Evolutionary conservation across 345 rosid species (phyloP).

Genomic region (Bretschneidera sinensis): DNA sequence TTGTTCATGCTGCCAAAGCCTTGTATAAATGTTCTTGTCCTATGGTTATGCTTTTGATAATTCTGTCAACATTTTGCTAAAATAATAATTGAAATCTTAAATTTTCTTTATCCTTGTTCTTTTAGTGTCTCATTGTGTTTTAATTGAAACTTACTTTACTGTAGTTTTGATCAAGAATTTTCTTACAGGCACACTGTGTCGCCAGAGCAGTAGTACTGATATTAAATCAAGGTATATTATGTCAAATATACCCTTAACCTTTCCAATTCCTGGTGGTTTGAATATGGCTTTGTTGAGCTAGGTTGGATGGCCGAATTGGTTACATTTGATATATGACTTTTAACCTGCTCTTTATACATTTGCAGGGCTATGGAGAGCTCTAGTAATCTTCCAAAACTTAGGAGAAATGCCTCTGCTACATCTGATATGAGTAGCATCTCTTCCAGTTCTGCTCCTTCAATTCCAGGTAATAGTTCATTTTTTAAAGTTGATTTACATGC

Average conservation of each 20-base stretch:
- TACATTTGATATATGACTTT: neutral
- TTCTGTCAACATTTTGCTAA: neutral
- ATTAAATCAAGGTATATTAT: conserved; percentile 53
- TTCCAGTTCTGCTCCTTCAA: conserved; percentile 34
- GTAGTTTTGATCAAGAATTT: conserved; percentile 18
- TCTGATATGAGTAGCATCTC: conserved; percentile 58
- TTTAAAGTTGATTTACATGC: neutral
- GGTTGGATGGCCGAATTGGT: neutral
- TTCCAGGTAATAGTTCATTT: conserved; percentile 41
- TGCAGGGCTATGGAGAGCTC: conserved; percentile 51
- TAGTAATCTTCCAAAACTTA: conserved; percentile 44
- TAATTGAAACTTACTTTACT: conserved; percentile 2
- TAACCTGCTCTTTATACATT: conserved; percentile 8
- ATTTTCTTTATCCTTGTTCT: no score
- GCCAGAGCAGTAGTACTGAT: conserved; percentile 55
- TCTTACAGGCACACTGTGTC: conserved; percentile 43
- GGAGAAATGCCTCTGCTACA: conserved; percentile 61
- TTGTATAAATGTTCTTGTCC: conserved; percentile 3
- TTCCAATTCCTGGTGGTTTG: neutral
- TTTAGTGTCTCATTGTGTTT: no score
- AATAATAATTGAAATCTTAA: neutral
- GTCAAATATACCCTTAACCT: neutral
- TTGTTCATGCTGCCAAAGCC: conserved; percentile 1
- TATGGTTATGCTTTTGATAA: neutral
- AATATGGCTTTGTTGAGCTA: neutral